Conservation (phyloP, 1,284 basidiomycete species). For the Moesziomyces sp. region DNA sequence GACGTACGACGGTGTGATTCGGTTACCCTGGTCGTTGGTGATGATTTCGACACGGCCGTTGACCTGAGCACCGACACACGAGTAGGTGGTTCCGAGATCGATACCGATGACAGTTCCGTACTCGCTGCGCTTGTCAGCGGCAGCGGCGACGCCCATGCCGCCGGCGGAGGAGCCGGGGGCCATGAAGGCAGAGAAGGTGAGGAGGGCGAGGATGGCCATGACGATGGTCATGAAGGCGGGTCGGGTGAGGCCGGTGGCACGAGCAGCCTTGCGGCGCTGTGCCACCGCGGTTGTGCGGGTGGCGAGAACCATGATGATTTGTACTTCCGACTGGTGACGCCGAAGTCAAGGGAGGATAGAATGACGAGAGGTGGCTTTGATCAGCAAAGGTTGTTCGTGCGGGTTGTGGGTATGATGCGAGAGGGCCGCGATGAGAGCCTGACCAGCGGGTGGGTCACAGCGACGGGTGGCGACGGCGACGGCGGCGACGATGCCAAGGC, state of each 20-base stretch:
- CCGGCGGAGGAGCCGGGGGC: slow-evolving; percentile 40
- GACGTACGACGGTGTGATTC: slow-evolving; percentile 68
- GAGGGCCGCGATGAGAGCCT: slow-evolving; percentile 1
- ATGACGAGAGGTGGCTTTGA: not conserved
- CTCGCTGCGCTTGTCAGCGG: slow-evolving; percentile 63
- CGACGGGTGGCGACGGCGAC: slow-evolving; percentile 3
- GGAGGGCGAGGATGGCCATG: slow-evolving; percentile 57
- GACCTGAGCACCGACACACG: slow-evolving; percentile 80
- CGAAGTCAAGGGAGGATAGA: not conserved
- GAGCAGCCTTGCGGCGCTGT: slow-evolving; percentile 44
- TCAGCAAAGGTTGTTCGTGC: slow-evolving; percentile 11
- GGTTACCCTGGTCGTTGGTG: slow-evolving; percentile 70
- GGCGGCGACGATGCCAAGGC: not conserved
- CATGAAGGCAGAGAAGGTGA: slow-evolving; percentile 56
- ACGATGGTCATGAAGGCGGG: slow-evolving; percentile 54
- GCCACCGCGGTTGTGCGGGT: slow-evolving; percentile 40
- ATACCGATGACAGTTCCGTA: slow-evolving; percentile 91
- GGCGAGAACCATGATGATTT: slow-evolving; percentile 34
- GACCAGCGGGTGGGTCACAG: not conserved
- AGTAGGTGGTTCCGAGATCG: slow-evolving; percentile 74
- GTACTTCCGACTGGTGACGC: slow-evolving; percentile 34
- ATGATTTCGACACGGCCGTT: slow-evolving; percentile 70
- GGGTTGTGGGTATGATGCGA: not conserved
- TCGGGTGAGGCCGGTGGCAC: slow-evolving; percentile 40
- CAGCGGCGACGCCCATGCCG: slow-evolving; percentile 59